phyloP scores from a whole-genome alignment of 345 rosid species.

The Gossypium bickii region DNA sequence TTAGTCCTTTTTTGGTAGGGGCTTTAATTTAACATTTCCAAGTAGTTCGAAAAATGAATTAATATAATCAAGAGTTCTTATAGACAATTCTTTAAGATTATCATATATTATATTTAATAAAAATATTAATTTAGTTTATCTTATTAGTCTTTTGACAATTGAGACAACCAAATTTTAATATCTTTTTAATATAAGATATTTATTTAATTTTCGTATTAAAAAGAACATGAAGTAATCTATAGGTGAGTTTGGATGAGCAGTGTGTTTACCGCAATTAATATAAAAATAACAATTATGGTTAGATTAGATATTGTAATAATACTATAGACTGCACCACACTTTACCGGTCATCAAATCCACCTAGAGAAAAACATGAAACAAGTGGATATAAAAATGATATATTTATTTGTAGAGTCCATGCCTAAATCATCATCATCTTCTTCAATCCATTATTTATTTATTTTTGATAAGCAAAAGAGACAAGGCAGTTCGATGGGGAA shows the following conservation, averaged over 20 bases:
- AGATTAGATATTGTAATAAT: rapidly evolving
- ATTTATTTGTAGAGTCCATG: neutral
- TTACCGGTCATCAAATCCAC: too few species aligned
- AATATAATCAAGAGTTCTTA: neutral
- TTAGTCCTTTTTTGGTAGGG: neutral
- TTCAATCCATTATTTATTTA: neutral
- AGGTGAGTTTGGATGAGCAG: rapidly evolving
- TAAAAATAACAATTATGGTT: rapidly evolving
- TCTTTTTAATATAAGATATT: neutral
- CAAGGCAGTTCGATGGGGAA: constrained; percentile 24
- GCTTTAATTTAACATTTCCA: neutral
- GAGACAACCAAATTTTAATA: neutral
- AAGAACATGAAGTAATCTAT: too few species aligned
- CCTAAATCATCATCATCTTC: constrained; percentile 5
- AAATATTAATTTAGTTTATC: neutral
- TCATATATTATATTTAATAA: neutral
- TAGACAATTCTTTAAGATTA: too few species aligned
- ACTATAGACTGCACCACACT: too few species aligned
- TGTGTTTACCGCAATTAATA: rapidly evolving
- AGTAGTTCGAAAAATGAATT: neutral
- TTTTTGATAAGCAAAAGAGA: constrained; percentile 8
- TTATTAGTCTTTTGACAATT: neutral
- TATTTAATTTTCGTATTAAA: neutral
- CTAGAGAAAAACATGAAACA: neutral
- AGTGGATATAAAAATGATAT: neutral